Base-by-base conservation (phyloP, 164 flowering plant genomes). In the Vitis vinifera region DNA sequence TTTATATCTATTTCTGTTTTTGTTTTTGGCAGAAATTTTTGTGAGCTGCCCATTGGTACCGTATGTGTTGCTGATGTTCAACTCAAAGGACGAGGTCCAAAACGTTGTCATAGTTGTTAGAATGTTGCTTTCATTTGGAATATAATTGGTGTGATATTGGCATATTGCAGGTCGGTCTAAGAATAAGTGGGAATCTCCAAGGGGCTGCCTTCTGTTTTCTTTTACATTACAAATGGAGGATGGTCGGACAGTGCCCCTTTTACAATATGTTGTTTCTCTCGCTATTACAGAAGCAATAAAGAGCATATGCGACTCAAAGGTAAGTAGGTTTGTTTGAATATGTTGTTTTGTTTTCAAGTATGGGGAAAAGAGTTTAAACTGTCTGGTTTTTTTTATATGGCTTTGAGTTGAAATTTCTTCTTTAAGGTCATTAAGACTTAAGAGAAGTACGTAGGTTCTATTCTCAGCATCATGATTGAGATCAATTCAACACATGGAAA, bases 1-100 rank as follows among this genome's bases (percentile, higher is more conserved):
- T 53, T 16, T 51, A 29, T 56, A 44, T 14, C 31, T 0, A 19
- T 9, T 69, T 0, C 8, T 49, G 11, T 29, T 68, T 64, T 65
- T 47, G 63, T 58, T 49, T 59, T 53, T 23, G 0, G 19, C 86
- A 94, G 92, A 59, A 94, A 92, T 70, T 91, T 91, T 50, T 62
- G 76, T 61, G 89, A 92, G 75, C 88, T 94, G 76, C 97, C 98
- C 0, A 30, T 88, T 68, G 97, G 98, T 59, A 30, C 93, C 23
- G 98, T 82, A 37, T 96, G 99, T 78, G 89, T 93, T 72, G 84
- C 97, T 16, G 98, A 96, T 79, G 68, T 86, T 72, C 99, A 96
- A 77, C 76, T 77, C 64, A 93, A 88, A 83, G 99, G 99, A 17
- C 78, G 98, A 93, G 97, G 98, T 91, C 70, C 74, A 78, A 29